These are phyloP conservation scores for Lactarius psammicola DNA, from an alignment of 768 basidiomycete genomes.

Conservation along the genomic window DNA sequence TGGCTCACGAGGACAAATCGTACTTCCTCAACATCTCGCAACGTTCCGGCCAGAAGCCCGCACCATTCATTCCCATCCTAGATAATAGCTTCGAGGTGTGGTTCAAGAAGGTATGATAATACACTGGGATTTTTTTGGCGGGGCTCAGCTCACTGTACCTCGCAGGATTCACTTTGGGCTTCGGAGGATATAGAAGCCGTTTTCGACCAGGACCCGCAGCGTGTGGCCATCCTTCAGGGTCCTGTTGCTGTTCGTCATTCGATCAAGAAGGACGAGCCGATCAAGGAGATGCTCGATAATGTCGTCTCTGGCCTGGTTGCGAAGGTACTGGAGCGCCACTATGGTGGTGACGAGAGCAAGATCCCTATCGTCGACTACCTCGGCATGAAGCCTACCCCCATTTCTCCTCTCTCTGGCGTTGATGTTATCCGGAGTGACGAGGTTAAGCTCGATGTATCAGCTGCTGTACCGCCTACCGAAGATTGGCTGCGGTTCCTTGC, in stretches of 20 bases:
- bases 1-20: constrained; percentile 90
- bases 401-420: constrained; percentile 46
- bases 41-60: constrained; percentile 96
- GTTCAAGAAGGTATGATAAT: constrained; percentile 89
- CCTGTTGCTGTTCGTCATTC: constrained; percentile 93
- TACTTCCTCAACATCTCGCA: constrained; percentile 97
- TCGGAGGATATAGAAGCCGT: constrained; percentile 98
- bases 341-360: constrained; percentile 67
- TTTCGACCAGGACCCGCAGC: constrained; percentile 97
- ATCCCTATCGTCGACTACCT: constrained; percentile 88
- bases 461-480: constrained; percentile 53
- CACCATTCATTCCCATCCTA: constrained; percentile 95
- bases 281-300: constrained; percentile 87
- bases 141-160: constrained; percentile 25
- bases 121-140: not conserved
- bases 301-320: constrained; percentile 75
- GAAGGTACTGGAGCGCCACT: constrained; percentile 75
- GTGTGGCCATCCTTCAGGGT: constrained; percentile 96
- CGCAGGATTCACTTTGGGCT: constrained; percentile 93
- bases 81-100: constrained; percentile 94
- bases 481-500: constrained; percentile 85
- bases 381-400: constrained; percentile 45
- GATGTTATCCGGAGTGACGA: constrained; percentile 42
- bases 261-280: constrained; percentile 86
- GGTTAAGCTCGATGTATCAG: constrained; percentile 51